Percentiles rank a stretch among this genome's conserved stretches.
These are phyloP conservation scores for Clavispora santaluciae DNA, from an alignment of 805 yeast genomes.

Conservation along the genomic window DNA sequence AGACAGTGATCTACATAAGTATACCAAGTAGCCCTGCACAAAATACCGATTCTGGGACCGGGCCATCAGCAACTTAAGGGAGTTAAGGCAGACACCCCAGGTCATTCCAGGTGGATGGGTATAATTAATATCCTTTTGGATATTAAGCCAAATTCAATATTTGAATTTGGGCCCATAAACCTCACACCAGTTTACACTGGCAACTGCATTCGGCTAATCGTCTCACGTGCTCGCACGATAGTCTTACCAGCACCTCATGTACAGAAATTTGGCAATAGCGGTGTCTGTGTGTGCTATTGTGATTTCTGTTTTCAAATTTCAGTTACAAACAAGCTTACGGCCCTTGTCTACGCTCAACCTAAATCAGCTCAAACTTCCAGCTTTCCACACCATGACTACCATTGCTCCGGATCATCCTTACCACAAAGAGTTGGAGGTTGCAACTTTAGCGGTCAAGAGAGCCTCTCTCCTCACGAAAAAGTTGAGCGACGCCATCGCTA, in stretches of 20 bases:
- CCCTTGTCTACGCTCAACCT: background rate
- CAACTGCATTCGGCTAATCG: no score
- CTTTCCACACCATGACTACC: slow-evolving; percentile 4
- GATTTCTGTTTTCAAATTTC: slow-evolving; percentile 5
- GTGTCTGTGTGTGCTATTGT: background rate
- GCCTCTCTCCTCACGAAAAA: slow-evolving; percentile 73
- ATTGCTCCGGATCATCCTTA: slow-evolving; percentile 29
- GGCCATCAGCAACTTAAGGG: no score
- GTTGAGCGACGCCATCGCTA: slow-evolving; percentile 52
- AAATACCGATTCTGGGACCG: no score
- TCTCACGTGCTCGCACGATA: slow-evolving; percentile 16
- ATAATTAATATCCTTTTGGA: no score
- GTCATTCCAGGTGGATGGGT: no score
- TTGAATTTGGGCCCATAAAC: no score
- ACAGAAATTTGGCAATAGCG: background rate
- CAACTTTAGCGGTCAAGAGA: slow-evolving; percentile 84
- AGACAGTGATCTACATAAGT: background rate
- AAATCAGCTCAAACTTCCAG: background rate
- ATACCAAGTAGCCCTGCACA: no score
- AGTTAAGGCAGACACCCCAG: no score
- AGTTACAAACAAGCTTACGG: slow-evolving; percentile 1
- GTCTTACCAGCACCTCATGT: background rate
- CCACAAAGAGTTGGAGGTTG: slow-evolving; percentile 67
- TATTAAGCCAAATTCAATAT: no score
- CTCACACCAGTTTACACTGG: no score